A percentile compares a stretch with the other conserved stretches of the same genome.
Evolutionary conservation across 495 filamentous ascomycete genomes (phyloP).

Genomic region (Penicillium dipodomyicola): DNA sequence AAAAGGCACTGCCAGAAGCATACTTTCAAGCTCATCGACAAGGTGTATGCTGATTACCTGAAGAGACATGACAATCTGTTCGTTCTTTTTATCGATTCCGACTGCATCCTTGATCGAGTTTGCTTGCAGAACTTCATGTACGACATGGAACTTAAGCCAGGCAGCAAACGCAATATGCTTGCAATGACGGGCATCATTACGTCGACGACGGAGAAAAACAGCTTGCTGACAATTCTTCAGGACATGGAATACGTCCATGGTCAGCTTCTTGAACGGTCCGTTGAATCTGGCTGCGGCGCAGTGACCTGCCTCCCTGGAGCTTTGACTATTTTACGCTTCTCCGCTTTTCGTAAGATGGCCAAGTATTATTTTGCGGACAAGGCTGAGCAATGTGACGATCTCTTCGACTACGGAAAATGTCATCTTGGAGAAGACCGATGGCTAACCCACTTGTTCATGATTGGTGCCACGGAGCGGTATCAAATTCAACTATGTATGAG

Average conservation of each 20-base stretch:
- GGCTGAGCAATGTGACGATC: constrained; percentile 90
- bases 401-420: constrained; percentile 95
- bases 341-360: constrained; percentile 93
- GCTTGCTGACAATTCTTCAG: constrained; percentile 86
- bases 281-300: constrained; percentile 92
- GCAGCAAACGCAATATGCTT: constrained; percentile 88
- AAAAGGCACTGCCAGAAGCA: constrained; percentile 92
- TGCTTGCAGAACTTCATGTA: constrained; percentile 99
- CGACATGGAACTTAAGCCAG: constrained; percentile 97
- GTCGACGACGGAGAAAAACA: constrained; percentile 85
- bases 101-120: constrained; percentile 89
- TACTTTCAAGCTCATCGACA: constrained; percentile 93
- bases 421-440: constrained; percentile 96
- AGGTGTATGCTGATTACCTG: constrained; percentile 86
- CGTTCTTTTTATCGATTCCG: constrained; percentile 96
- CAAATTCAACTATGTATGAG: constrained; percentile 97
- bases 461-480: constrained; percentile 86
- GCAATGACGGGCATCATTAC: constrained; percentile 99
- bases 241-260: constrained; percentile 99
- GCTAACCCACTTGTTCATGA: constrained; percentile 99
- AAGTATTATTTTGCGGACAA: constrained; percentile 99
- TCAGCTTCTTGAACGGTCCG: constrained; percentile 93
- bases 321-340: constrained; percentile 92
- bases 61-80: constrained; percentile 90
- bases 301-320: constrained; percentile 96